Base-by-base conservation (phyloP, 306 rosid species). In the Cucurbita pepo region DNA sequence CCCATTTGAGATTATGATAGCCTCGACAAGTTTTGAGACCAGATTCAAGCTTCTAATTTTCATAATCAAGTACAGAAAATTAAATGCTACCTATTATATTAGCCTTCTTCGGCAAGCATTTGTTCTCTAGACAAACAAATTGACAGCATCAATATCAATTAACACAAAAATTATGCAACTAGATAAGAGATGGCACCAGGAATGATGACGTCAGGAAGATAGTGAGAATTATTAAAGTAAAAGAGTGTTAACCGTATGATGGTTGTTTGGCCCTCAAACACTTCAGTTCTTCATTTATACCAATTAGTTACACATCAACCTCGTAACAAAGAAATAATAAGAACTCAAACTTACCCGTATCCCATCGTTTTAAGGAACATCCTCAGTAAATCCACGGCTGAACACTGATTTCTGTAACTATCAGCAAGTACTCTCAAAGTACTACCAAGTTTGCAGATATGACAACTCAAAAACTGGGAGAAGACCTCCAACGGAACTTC, bases 331-430 rank as follows among this genome's bases (percentile, higher is more conserved):
- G 11, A 10, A 44, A 44, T 11, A 47, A 11, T 45, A 60, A 36
- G 2, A 71, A 38, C 58, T 65, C 37, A 76, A 78, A 76, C 83
- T 82, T 80, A 94, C 98, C 97, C 77, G 77, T 83, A 81, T 74
- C 91, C 95, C 82, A 79, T 37, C 36, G 94, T 89, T 83, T 81
- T 90, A 73, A 94, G 88, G 85, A 94, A 81, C 98, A 94, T 94
- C 83, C 86, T 94, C 25, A 94, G 82, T 76, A 90, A 85, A 54
- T 90, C 96, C 56, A 85, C 78, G 34, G 96, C 96, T 1, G 97
- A 86, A 76, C 92, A 89, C 83, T 90, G 96, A 70, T 89, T 89
- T 75, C 82, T 85, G 83, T 94, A 94, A 80, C 86, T 85, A 81
- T 94, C 98, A 59, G 92, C 52, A 77, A 94, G 96, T 47, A 94